phyloP scores from a whole-genome alignment of 164 flowering plant genomes.

The Pachysandra terminalis region DNA sequence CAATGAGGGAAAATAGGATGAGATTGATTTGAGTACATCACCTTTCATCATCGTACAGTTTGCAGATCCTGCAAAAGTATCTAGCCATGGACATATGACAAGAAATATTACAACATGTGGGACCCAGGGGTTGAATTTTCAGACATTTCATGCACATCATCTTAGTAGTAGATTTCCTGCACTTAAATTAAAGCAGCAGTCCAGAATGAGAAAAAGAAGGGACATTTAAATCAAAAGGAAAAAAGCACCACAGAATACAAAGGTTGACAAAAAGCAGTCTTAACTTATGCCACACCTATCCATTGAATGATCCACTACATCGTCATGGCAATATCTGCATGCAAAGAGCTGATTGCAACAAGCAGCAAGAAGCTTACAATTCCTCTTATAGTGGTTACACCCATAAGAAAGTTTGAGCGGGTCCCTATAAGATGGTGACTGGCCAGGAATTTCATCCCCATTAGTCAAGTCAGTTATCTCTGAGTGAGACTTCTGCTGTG shows the following conservation, averaged over 20 bases:
- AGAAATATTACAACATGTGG: constrained; percentile 47
- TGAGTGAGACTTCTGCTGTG: constrained; percentile 38
- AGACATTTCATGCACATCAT: constrained; percentile 98
- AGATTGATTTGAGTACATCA: constrained; percentile 11
- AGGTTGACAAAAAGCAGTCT: background rate
- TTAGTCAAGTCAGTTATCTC: constrained; percentile 22
- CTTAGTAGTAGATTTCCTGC: constrained; percentile 65
- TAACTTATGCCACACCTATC: constrained; percentile 45
- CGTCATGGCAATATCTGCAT: constrained; percentile 88
- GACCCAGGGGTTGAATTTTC: constrained; percentile 67
- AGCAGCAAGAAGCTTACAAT: constrained; percentile 72
- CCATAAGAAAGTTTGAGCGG: constrained; percentile 44
- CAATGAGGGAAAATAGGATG: background rate
- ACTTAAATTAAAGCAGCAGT: constrained; percentile 8
- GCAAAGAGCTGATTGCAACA: constrained; percentile 78
- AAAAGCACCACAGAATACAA: constrained; percentile 5
- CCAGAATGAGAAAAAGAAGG: constrained; percentile 6
- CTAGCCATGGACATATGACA: constrained; percentile 74
- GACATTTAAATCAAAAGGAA: too few species aligned
- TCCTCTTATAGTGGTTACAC: constrained; percentile 88
- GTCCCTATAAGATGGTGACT: constrained; percentile 63
- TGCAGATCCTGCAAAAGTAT: constrained; percentile 86
- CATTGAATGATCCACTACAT: constrained; percentile 58
- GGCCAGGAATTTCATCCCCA: constrained; percentile 53
- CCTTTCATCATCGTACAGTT: constrained; percentile 85